phyloP scores from a whole-genome alignment of 2,329 filamentous ascomycete genomes.

The Aureobasidium sp. region DNA sequence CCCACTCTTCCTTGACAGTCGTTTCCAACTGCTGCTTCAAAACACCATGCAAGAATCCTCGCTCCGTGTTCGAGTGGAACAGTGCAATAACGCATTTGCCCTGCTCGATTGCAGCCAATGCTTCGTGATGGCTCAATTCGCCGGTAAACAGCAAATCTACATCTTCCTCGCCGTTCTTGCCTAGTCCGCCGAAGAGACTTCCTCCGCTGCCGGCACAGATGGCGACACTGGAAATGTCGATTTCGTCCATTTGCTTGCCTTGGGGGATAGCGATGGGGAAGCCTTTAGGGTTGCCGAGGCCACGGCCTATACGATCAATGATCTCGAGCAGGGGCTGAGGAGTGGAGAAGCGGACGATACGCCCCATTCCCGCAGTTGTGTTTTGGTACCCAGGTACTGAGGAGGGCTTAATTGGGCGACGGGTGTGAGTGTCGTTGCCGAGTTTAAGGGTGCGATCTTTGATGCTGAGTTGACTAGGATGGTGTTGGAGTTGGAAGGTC shows the following conservation, averaged over 20 bases:
- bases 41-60: conserved; percentile 66
- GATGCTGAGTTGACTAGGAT: conserved; percentile 37
- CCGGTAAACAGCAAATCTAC: conserved; percentile 85
- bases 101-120: conserved; percentile 74
- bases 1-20: conserved; percentile 50
- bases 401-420: conserved; percentile 46
- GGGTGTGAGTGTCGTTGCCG: conserved; percentile 39
- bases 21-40: conserved; percentile 58
- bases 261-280: conserved; percentile 59
- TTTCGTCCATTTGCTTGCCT: conserved; percentile 42
- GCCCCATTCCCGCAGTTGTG: conserved; percentile 51
- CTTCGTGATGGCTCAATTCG: conserved; percentile 89
- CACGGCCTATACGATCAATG: conserved; percentile 52
- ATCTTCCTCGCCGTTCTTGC: conserved; percentile 33
- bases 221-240: conserved; percentile 60
- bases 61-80: conserved; percentile 90
- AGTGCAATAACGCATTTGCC: conserved; percentile 75
- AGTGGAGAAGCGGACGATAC: conserved; percentile 47
- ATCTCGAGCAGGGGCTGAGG: conserved; percentile 48
- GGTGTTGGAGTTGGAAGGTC: conserved; percentile 37
- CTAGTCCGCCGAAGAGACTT: conserved; percentile 58
- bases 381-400: conserved; percentile 29
- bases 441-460: conserved; percentile 28
- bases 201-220: conserved; percentile 88
- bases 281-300: conserved; percentile 58